These are phyloP conservation scores for Canavalia ensiformis DNA, from an alignment of 306 rosid genomes.

Conservation along the genomic window DNA sequence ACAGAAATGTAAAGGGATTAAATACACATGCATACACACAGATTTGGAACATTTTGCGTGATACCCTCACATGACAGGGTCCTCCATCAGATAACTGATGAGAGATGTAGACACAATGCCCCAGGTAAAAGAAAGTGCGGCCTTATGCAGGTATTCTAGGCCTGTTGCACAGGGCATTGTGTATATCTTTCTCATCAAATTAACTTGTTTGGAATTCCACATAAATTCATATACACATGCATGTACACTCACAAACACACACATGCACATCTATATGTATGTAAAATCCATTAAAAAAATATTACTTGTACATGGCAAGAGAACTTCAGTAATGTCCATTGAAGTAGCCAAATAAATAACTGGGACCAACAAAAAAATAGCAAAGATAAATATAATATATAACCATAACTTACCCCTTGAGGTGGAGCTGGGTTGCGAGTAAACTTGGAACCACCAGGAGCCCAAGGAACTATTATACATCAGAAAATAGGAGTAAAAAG, in stretches of 20 bases:
- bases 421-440: conserved; percentile 95
- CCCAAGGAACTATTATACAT: conserved; percentile 89
- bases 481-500: conserved; percentile 34
- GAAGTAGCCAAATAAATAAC: background rate
- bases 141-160: background rate
- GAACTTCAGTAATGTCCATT: conserved; percentile 2
- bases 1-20: conserved; percentile 9
- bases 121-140: background rate
- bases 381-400: background rate
- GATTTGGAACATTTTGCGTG: background rate
- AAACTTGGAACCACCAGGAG: conserved; percentile 97
- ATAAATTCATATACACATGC: background rate
- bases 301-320: background rate
- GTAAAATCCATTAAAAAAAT: background rate
- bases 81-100: background rate
- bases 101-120: conserved; percentile 16
- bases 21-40: background rate
- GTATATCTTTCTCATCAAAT: background rate
- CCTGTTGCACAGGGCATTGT: conserved; percentile 12
- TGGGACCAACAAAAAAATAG: background rate
- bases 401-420: conserved; percentile 73
- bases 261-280: background rate
- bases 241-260: background rate
- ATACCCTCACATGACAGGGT: background rate
- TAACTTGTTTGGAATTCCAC: conserved; percentile 21